Percentiles rank a stretch among this genome's conserved stretches.
phyloP scores from a whole-genome alignment of 768 basidiomycete species.

The Tulasnella sp. region DNA sequence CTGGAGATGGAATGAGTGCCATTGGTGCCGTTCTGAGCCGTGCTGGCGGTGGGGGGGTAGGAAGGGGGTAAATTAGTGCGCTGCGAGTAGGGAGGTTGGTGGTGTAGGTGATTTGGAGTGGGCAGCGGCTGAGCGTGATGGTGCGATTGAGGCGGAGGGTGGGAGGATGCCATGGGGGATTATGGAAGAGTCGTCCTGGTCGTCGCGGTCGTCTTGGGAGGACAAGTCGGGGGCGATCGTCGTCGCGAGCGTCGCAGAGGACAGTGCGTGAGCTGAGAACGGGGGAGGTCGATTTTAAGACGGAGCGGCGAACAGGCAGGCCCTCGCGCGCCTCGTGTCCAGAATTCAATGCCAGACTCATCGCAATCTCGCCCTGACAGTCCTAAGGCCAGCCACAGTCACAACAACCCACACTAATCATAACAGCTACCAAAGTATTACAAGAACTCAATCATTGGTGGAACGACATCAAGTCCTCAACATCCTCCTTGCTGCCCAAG shows the following conservation, averaged over 20 bases:
- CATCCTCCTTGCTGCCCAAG: conserved; percentile 87
- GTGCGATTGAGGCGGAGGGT: conserved; percentile 2
- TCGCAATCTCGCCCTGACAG: conserved; percentile 6
- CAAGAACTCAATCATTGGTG: conserved; percentile 34
- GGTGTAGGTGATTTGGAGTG: conserved; percentile 6
- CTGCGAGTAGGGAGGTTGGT: conserved; percentile 13
- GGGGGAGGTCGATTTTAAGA: conserved; percentile 7
- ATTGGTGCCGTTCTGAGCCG: background rate
- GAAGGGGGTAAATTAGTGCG: background rate
- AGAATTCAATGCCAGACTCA: background rate
- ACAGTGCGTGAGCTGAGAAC: conserved; percentile 4
- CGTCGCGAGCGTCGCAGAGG: too few relatives aligned
- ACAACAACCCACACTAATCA: conserved; percentile 3
- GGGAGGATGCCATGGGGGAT: background rate
- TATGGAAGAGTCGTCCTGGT: background rate
- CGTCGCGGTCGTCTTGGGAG: background rate
- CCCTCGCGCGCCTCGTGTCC: conserved; percentile 5
- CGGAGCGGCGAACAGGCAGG: too few relatives aligned
- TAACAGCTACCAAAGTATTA: background rate
- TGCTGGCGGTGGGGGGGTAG: background rate
- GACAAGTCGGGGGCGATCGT: background rate
- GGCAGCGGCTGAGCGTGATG: conserved; percentile 16
- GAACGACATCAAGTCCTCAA: conserved; percentile 78
- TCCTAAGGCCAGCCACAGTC: conserved; percentile 4
- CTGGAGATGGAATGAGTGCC: background rate